Percentiles rank a stretch among this genome's conserved stretches.
These are phyloP conservation scores for Moelleriella libera DNA, from an alignment of 2,329 filamentous ascomycete genomes.

Conservation along the genomic window DNA sequence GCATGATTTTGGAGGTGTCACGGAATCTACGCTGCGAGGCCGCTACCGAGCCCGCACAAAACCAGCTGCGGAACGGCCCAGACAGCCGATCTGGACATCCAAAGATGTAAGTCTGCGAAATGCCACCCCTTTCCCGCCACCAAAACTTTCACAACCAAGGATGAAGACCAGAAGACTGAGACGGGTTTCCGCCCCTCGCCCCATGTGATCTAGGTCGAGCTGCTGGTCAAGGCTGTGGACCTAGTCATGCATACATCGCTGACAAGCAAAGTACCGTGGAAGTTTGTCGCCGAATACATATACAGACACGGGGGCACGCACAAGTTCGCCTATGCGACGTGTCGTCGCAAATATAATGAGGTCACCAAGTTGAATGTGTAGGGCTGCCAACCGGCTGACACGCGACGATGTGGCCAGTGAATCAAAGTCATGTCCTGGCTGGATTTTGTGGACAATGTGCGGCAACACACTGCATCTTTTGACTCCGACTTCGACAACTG, in stretches of 20 bases:
- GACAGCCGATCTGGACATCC: constrained; percentile 50
- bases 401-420: background rate
- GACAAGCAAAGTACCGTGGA: constrained; percentile 40
- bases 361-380: background rate
- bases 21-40: constrained; percentile 60
- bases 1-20: constrained; percentile 40
- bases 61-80: constrained; percentile 42
- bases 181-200: background rate
- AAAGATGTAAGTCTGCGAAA: constrained; percentile 42
- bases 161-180: background rate
- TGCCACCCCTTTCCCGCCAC: background rate
- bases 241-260: constrained; percentile 1
- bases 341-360: constrained; percentile 33
- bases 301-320: constrained; percentile 37
- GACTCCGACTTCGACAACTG: too few relatives aligned
- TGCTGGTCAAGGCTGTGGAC: constrained; percentile 29
- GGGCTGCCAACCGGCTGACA: background rate
- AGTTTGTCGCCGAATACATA: constrained; percentile 40
- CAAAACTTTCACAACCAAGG: background rate
- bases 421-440: background rate
- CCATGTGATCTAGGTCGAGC: constrained; percentile 19
- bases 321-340: constrained; percentile 43
- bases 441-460: too few relatives aligned
- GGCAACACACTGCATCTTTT: too few relatives aligned
- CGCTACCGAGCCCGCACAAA: constrained; percentile 54